Evolutionary conservation across 352 stramenopile genomes (phyloP).

Genomic region (Phytophthora citrophthora): DNA sequence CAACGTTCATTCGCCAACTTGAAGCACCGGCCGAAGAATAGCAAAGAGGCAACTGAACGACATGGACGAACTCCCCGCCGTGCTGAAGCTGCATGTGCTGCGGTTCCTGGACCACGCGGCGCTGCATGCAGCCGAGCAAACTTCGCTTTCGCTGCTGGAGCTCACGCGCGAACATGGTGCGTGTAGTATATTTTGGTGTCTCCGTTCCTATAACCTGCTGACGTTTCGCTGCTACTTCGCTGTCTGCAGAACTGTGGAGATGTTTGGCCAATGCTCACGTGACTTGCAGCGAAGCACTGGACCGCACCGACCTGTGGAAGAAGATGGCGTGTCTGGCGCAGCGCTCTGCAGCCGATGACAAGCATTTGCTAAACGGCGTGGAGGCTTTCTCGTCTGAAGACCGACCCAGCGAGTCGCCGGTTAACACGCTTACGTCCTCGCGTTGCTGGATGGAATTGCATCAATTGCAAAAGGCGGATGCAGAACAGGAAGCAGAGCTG

Average conservation of each 20-base stretch:
- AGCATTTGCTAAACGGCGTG: constrained; percentile 47
- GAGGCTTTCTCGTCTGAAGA: constrained; percentile 63
- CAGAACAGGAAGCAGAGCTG: constrained; percentile 41
- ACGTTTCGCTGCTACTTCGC: constrained; percentile 18
- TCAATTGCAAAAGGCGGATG: constrained; percentile 41
- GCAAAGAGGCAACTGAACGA: constrained; percentile 5
- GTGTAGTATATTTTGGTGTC: constrained; percentile 2
- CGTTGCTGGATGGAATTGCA: constrained; percentile 69
- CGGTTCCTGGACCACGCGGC: constrained; percentile 60
- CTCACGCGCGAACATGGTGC: constrained; percentile 50
- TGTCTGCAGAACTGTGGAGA: constrained; percentile 54
- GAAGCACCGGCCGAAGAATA: constrained; percentile 19
- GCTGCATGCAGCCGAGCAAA: constrained; percentile 60
- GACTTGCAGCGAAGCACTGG: constrained; percentile 32
- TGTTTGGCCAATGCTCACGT: constrained; percentile 25
- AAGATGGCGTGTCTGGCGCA: constrained; percentile 54
- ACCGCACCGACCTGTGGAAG: constrained; percentile 48
- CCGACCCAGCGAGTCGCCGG: constrained; percentile 53
- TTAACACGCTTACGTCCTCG: constrained; percentile 74
- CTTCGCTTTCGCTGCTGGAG: constrained; percentile 36
- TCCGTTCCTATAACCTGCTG: neutral
- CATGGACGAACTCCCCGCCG: constrained; percentile 50
- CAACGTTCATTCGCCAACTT: constrained; percentile 37
- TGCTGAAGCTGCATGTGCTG: constrained; percentile 58
- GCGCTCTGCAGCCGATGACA: constrained; percentile 38